phyloP scores from a whole-genome alignment of 805 yeast genomes.

The Zygoascus biomembranicola region DNA sequence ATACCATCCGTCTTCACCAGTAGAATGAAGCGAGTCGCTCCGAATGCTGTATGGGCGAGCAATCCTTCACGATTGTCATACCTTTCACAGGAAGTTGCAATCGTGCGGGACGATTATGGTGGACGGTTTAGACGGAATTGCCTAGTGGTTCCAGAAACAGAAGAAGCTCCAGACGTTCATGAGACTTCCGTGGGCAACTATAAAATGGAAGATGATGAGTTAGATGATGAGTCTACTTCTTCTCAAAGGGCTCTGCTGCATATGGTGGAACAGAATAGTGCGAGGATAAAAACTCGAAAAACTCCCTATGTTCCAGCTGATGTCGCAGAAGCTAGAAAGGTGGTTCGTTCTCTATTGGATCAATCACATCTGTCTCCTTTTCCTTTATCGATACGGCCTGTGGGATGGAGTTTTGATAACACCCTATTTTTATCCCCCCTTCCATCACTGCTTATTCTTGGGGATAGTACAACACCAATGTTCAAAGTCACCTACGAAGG shows the following conservation, averaged over 20 bases:
- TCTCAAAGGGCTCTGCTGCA: slow-evolving; percentile 13
- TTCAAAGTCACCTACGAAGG: slow-evolving; percentile 77
- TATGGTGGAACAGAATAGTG: slow-evolving; percentile 9
- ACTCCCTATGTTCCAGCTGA: slow-evolving; percentile 19
- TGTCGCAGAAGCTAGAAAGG: slow-evolving; percentile 32
- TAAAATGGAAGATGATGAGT: slow-evolving; percentile 13
- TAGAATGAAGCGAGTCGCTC: slow-evolving; percentile 48
- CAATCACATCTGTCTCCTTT: slow-evolving; percentile 89
- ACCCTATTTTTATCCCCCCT: slow-evolving; percentile 65
- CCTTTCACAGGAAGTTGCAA: slow-evolving; percentile 72
- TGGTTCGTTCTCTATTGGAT: slow-evolving; percentile 73
- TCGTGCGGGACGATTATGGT: slow-evolving; percentile 66
- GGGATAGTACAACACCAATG: slow-evolving; percentile 62
- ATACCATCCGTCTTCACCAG: slow-evolving; percentile 67
- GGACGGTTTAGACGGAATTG: slow-evolving; percentile 65
- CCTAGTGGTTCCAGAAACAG: slow-evolving; percentile 38
- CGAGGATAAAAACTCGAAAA: slow-evolving; percentile 2
- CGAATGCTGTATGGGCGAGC: slow-evolving; percentile 50
- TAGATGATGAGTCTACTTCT: slow-evolving; percentile 18
- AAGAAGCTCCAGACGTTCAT: slow-evolving; percentile 18
- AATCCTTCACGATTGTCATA: slow-evolving; percentile 78
- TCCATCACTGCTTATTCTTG: slow-evolving; percentile 55
- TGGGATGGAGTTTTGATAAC: slow-evolving; percentile 63
- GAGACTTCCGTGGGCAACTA: slow-evolving; percentile 15
- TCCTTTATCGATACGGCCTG: slow-evolving; percentile 47